A percentile compares a stretch with the other conserved stretches of the same genome.
These are phyloP conservation scores for Quercus alba DNA, from an alignment of 306 rosid genomes.

Conservation along the genomic window DNA sequence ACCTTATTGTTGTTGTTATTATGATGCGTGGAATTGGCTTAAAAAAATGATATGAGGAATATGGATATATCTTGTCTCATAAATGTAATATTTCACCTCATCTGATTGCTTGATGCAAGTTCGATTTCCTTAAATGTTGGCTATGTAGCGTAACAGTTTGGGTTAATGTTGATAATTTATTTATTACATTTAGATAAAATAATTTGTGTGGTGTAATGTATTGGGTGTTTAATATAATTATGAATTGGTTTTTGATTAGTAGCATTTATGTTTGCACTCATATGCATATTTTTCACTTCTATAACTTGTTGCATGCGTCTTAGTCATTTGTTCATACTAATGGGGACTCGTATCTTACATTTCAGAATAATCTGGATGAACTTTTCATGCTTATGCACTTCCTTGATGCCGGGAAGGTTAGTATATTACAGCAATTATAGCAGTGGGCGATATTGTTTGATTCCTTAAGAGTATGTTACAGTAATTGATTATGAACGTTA, in stretches of 20 bases:
- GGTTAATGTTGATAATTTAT: neutral
- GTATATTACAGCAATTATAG: constrained; percentile 30
- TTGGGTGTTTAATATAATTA: neutral
- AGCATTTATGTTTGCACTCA: neutral
- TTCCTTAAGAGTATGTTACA: constrained; percentile 7
- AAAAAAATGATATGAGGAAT: neutral
- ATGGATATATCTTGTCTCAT: neutral
- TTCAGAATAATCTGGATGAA: constrained; percentile 97
- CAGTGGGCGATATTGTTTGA: constrained; percentile 10
- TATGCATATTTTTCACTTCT: constrained; percentile 2
- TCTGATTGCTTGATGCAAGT: neutral
- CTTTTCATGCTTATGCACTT: constrained; percentile 99
- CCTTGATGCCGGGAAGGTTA: constrained; percentile 98
- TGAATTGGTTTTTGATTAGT: constrained; percentile 1
- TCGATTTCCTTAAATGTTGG: neutral
- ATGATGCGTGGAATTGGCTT: neutral
- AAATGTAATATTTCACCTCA: neutral
- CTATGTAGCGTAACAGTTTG: neutral
- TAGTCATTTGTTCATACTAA: constrained; percentile 22
- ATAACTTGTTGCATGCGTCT: constrained; percentile 10
- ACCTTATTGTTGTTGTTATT: neutral
- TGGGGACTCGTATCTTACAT: constrained; percentile 27
- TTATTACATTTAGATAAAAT: neutral
- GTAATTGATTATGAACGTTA: constrained; percentile 18
- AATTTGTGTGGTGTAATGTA: neutral